These are phyloP conservation scores for Pichia manshurica DNA, from an alignment of 805 yeast species.

Conservation along the genomic window DNA sequence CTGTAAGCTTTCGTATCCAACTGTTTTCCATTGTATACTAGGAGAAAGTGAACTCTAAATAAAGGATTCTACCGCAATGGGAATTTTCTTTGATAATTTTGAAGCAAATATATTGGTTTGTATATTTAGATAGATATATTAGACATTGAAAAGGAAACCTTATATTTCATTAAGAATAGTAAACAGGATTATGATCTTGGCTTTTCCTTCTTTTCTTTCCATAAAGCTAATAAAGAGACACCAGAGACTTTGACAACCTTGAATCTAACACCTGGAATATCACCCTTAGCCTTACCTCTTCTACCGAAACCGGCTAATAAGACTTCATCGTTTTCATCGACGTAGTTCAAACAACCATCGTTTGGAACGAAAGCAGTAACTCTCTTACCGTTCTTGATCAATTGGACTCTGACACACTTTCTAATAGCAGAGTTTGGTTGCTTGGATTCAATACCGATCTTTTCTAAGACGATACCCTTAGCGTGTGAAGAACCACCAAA, in stretches of 20 bases:
- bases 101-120: background rate
- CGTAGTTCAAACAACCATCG: slow-evolving; percentile 99
- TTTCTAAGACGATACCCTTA: slow-evolving; percentile 99
- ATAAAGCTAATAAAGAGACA: slow-evolving; percentile 98
- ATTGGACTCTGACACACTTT: slow-evolving; percentile 99
- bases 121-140: slow-evolving; percentile 3
- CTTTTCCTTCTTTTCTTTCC: slow-evolving; percentile 99
- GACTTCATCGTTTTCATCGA: slow-evolving; percentile 99
- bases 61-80: too few relatives aligned
- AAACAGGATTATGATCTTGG: slow-evolving; percentile 80
- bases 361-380: slow-evolving; percentile 99
- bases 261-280: slow-evolving; percentile 99
- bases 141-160: background rate
- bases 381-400: slow-evolving; percentile 99
- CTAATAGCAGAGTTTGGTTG: slow-evolving; percentile 99
- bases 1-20: too few relatives aligned
- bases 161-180: background rate
- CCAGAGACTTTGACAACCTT: slow-evolving; percentile 99
- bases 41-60: too few relatives aligned
- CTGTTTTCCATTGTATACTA: too few relatives aligned
- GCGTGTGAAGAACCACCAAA: slow-evolving; percentile 99
- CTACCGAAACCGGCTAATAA: slow-evolving; percentile 99
- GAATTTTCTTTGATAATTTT: background rate
- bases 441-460: slow-evolving; percentile 99
- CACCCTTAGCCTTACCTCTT: slow-evolving; percentile 99